Evolutionary conservation across 495 filamentous ascomycete genomes (phyloP), one percentile per base, ranked within the genome.

Genomic region (Ascodesmis nigricans): DNA sequence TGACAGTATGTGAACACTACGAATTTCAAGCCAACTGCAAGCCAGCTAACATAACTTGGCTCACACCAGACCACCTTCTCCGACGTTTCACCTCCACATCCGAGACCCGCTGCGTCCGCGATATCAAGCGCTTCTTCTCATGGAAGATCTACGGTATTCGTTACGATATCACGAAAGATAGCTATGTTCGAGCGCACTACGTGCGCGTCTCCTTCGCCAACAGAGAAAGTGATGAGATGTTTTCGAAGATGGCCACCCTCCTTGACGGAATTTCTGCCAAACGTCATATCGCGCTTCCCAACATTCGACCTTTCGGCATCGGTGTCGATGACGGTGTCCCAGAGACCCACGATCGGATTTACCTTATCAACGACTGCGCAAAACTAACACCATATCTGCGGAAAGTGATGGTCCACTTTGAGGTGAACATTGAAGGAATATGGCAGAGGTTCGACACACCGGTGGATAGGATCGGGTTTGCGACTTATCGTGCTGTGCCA

Each of bases 71-170:
- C 1, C 18, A 6, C 10, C 36, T 37, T 9, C 27, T 17, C 23
- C 11, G 11, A n/a, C 27, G 19, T 7, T 31, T 37, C 13, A 30
- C 16, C 13, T 20, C 24, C 0, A 50, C 47, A 0, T 15, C 24
- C 13, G 31, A 47, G 2, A 49, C 46, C 5, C 46, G 47, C 10
- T 49, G 46, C 20, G 45, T 50, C 5, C 47, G 46, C 15, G 47
- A 50, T 9, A 45, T 50, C 3, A 50, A 50, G 11, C 46, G 47
- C 6, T 23, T 31, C 8, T 32, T 29, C 21, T 50, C 47, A 3
- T 50, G 47, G 47, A 50, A 50, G 26, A 36, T 50, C 7, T 50
- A 50, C 35, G 39, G 42, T 1, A 29, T 45, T n/a, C 37, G 25
- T 26, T 50, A 41, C 17, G 33, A 21, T 11, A 27, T 36, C 0